These are phyloP conservation scores for Chlamydomonas sphaeroides DNA, from an alignment of 139 green algal genomes.

Conservation along the genomic window DNA sequence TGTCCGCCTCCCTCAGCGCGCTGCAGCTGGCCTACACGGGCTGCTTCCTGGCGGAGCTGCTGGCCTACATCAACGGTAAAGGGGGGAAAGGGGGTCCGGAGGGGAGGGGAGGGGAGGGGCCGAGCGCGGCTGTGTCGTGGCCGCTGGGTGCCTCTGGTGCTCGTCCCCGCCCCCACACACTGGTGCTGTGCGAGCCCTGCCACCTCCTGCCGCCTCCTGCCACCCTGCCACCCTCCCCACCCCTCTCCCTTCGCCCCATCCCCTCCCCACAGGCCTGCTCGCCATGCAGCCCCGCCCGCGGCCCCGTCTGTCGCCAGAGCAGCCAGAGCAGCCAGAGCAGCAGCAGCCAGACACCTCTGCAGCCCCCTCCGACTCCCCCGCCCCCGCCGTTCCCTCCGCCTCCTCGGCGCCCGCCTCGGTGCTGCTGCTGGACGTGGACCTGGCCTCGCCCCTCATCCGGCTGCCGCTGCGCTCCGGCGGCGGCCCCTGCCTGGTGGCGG, in stretches of 20 bases:
- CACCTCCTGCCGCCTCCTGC: too few relatives aligned
- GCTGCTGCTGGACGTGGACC: conserved; percentile 79
- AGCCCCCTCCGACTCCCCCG: not conserved
- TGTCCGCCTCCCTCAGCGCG: conserved; percentile 73
- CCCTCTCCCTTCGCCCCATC: not conserved
- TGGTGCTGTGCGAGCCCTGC: too few relatives aligned
- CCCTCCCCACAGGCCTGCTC: conserved; percentile 51
- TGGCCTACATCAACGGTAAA: conserved; percentile 65
- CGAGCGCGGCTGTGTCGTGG: too few relatives aligned
- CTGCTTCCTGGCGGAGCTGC: conserved; percentile 83
- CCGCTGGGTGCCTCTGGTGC: too few relatives aligned
- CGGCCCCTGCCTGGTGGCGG: conserved; percentile 66
- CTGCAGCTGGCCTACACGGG: conserved; percentile 91
- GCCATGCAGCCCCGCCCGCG: conserved; percentile 49
- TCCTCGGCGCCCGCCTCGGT: conserved; percentile 39
- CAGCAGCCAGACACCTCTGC: not conserved
- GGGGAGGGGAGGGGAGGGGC: too few relatives aligned
- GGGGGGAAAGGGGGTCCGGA: too few relatives aligned
- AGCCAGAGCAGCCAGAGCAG: not conserved
- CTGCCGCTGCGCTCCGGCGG: conserved; percentile 70
- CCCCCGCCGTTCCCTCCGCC: not conserved
- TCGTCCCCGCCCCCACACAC: too few relatives aligned
- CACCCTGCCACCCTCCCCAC: not conserved
- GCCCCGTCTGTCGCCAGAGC: not conserved
- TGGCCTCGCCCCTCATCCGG: conserved; percentile 81